Base-by-base conservation (phyloP, 306 rosid species). In the Albizia julibrissin region DNA sequence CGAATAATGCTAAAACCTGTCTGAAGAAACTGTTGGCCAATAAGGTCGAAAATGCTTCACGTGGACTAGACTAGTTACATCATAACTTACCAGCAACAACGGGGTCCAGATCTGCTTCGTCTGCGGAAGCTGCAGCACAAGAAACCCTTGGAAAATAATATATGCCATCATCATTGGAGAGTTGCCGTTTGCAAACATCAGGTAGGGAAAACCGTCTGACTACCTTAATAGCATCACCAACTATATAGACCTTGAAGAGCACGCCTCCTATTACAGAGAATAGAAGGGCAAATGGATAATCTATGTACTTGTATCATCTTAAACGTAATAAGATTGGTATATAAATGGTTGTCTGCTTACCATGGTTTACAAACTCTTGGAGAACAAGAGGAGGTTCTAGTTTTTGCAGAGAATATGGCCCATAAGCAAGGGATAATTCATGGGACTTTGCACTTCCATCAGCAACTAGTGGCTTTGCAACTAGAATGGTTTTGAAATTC, bases 101-200 rank as follows among this genome's bases (percentile, higher is more conserved):
- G 68, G 98, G 98, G 80, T 94, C 98, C 80, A 94, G 87, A 88
- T 92, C 96, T 14, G 98, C 98, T 83, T 91, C 97, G 84, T 94
- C 98, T 66, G 98, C 98, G 70, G 96, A 94, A 78, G 97, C 98
- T 37, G 98, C 94, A 86, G 98, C 98, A 86, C 94, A 88, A 81
- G 98, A 94, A 83, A 94, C 97, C 88, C 98, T 91, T 6, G 98
- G 98, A 80, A 94, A 89, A 56, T 39, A 86, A 84, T 89, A 86
- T 22, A 94, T 86, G 21, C 97, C 98, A 44, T 89, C 90, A n/a
- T 83, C 91, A 58, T 84, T 81, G 69, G 94, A 91, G 70, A 87
- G 92, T 82, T 94, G 93, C 88, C 96, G 84, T 74, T 89, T 90
- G 84, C 85, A 75, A 75, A 94, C 92, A 86, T 94, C 93, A 67